A percentile compares a stretch with the other conserved stretches of the same genome.
phyloP scores from a whole-genome alignment of 129 eudicot species.

The Kitagawia praeruptora region DNA sequence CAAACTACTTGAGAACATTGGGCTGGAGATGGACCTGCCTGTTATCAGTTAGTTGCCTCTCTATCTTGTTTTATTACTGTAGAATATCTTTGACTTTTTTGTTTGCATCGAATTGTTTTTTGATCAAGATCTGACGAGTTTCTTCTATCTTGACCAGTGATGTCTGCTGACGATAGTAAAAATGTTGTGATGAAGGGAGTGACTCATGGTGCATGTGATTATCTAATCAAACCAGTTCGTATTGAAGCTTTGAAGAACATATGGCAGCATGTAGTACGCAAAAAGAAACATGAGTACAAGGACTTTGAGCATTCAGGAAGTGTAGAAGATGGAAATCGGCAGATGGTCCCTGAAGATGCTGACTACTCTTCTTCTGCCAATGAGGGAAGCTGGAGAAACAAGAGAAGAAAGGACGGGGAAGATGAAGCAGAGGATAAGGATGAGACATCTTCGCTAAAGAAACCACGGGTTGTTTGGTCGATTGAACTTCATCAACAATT shows the following conservation, averaged over 20 bases:
- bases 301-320: slow-evolving; percentile 67
- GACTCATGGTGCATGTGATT: slow-evolving; percentile 97
- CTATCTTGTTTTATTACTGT: slow-evolving; percentile 4
- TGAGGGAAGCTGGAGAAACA: slow-evolving; percentile 65
- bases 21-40: slow-evolving; percentile 93
- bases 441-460: slow-evolving; percentile 60
- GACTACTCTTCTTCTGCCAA: slow-evolving; percentile 67
- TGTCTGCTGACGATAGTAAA: slow-evolving; percentile 92
- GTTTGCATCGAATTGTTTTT: not conserved
- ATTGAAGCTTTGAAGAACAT: slow-evolving; percentile 85
- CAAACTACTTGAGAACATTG: slow-evolving; percentile 87
- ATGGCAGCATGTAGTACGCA: slow-evolving; percentile 94
- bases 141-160: slow-evolving; percentile 45
- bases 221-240: slow-evolving; percentile 80
- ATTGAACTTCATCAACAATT: slow-evolving; percentile 93
- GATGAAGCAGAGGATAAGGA: slow-evolving; percentile 70
- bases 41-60: slow-evolving; percentile 65
- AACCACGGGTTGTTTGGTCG: slow-evolving; percentile 95
- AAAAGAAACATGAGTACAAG: slow-evolving; percentile 66
- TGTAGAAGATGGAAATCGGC: slow-evolving; percentile 53
- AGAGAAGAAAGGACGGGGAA: slow-evolving; percentile 69
- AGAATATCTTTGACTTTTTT: slow-evolving; percentile 4
- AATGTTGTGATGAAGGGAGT: slow-evolving; percentile 88
- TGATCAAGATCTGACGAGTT: not conserved
- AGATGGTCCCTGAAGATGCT: slow-evolving; percentile 48